These are phyloP conservation scores for Prototheca wickerhamii DNA, from an alignment of 163 green algal genomes.

Conservation along the genomic window DNA sequence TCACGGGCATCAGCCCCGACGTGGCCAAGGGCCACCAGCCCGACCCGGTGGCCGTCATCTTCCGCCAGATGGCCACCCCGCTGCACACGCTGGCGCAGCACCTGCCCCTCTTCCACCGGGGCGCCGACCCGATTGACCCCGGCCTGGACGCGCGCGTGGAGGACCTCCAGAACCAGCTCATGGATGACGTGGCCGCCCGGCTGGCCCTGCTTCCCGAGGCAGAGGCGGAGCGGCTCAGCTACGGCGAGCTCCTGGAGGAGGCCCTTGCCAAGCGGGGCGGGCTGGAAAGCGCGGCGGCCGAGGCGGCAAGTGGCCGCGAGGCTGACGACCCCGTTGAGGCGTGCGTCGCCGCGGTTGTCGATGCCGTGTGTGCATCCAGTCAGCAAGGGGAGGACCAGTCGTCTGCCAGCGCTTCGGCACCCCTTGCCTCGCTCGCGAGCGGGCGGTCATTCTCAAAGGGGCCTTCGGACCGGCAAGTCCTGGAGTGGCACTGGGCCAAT, in stretches of 20 bases:
- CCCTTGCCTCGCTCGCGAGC: too few relatives aligned
- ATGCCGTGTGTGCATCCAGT: too few relatives aligned
- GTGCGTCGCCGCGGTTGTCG: background rate
- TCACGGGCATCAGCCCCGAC: conserved; percentile 52
- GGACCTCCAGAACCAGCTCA: conserved; percentile 28
- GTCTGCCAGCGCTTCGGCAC: too few relatives aligned
- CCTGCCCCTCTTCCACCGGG: conserved; percentile 61
- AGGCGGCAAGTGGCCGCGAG: background rate
- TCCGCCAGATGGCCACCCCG: conserved; percentile 45
- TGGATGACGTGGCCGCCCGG: conserved; percentile 23
- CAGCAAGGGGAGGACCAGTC: too few relatives aligned
- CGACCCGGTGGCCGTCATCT: conserved; percentile 35
- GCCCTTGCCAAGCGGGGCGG: conserved; percentile 3
- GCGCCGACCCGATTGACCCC: conserved; percentile 23
- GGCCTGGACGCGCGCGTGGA: conserved; percentile 29
- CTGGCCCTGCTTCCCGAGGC: conserved; percentile 17
- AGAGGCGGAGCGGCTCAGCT: conserved; percentile 11
- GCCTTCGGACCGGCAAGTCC: conserved; percentile 23
- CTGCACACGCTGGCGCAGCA: conserved; percentile 41
- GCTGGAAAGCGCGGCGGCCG: conserved; percentile 2
- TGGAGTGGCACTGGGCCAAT: conserved; percentile 86
- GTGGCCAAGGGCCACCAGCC: conserved; percentile 28
- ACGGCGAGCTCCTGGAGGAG: conserved; percentile 10
- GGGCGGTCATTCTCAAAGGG: too few relatives aligned
- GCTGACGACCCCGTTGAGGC: background rate